Evolutionary conservation across 306 rosid species (phyloP).

Genomic region (Prunus kanzakura): DNA sequence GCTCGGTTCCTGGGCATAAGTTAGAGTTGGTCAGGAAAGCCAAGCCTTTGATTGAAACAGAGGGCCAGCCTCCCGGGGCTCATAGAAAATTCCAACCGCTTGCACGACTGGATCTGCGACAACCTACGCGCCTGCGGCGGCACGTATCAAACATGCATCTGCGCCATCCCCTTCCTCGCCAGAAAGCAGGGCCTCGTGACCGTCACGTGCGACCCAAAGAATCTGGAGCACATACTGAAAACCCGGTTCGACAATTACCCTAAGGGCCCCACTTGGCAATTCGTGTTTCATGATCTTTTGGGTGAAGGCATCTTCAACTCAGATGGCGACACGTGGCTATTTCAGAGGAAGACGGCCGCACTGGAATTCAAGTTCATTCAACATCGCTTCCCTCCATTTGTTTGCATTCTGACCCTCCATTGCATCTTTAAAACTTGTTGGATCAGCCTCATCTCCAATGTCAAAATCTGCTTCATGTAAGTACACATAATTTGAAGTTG

Average conservation of each 20-base stretch:
- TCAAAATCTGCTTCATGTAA: too few species aligned
- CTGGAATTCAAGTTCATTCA: slow-evolving; percentile 89
- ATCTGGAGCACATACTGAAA: slow-evolving; percentile 80
- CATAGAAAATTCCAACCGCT: slow-evolving; percentile 71
- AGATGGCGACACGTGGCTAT: slow-evolving; percentile 93
- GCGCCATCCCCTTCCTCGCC: slow-evolving; percentile 83
- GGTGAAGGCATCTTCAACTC: slow-evolving; percentile 91
- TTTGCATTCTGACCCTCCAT: too few species aligned
- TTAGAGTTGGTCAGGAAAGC: too few species aligned
- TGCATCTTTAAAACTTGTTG: too few species aligned
- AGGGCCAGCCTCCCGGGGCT: slow-evolving; percentile 81
- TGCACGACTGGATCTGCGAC: slow-evolving; percentile 95
- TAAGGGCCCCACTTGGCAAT: slow-evolving; percentile 92
- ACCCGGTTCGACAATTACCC: slow-evolving; percentile 89
- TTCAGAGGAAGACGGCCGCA: slow-evolving; percentile 88
- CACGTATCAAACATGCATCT: slow-evolving; percentile 98
- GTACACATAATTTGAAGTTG: too few species aligned
- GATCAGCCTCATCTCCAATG: too few species aligned
- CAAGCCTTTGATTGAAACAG: too few species aligned
- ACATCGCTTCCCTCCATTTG: too few species aligned
- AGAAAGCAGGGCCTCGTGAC: slow-evolving; percentile 93
- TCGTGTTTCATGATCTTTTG: slow-evolving; percentile 81
- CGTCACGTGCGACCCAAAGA: slow-evolving; percentile 91
- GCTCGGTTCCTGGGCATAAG: too few species aligned
- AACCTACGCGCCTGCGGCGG: slow-evolving; percentile 92